These are phyloP conservation scores for Centaurea solstitialis DNA, from an alignment of 129 eudicot species.

Conservation along the genomic window DNA sequence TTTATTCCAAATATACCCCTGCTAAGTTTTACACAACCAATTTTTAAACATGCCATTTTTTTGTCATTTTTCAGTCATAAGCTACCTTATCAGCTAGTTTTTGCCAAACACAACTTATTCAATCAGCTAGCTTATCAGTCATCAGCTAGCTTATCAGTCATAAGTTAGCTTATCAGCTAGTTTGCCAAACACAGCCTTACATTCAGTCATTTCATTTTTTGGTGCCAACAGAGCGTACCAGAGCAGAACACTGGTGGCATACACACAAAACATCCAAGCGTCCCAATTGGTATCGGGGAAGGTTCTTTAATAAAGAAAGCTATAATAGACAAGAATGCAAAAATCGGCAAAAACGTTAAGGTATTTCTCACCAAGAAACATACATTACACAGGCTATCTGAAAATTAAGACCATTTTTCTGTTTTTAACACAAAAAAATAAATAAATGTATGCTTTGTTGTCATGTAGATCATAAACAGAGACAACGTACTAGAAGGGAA, in stretches of 20 bases:
- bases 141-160: too few species aligned
- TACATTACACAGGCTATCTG: background rate
- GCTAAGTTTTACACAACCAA: too few species aligned
- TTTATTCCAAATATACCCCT: too few species aligned
- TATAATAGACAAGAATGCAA: slow-evolving; percentile 86
- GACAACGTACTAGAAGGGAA: slow-evolving; percentile 71
- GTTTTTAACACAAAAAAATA: background rate
- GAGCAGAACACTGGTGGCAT: slow-evolving; percentile 30
- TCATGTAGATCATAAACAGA: slow-evolving; percentile 75
- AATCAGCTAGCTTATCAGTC: too few species aligned
- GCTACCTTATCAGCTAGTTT: too few species aligned
- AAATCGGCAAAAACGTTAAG: slow-evolving; percentile 91
- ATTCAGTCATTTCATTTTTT: background rate
- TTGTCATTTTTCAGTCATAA: too few species aligned
- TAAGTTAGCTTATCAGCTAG: too few species aligned
- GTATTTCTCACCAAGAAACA: slow-evolving; percentile 29
- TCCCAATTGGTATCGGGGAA: slow-evolving; percentile 84
- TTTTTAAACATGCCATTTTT: too few species aligned
- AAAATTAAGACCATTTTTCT: background rate
- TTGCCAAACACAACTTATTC: too few species aligned
- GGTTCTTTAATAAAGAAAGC: slow-evolving; percentile 77
- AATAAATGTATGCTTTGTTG: background rate
- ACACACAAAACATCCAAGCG: slow-evolving; percentile 22
- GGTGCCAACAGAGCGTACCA: slow-evolving; percentile 29
- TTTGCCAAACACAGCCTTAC: too few species aligned